Evolutionary conservation across 768 basidiomycete genomes (phyloP), one percentile per base, ranked within the genome.

Genomic region (Tulasnella sp.): DNA sequence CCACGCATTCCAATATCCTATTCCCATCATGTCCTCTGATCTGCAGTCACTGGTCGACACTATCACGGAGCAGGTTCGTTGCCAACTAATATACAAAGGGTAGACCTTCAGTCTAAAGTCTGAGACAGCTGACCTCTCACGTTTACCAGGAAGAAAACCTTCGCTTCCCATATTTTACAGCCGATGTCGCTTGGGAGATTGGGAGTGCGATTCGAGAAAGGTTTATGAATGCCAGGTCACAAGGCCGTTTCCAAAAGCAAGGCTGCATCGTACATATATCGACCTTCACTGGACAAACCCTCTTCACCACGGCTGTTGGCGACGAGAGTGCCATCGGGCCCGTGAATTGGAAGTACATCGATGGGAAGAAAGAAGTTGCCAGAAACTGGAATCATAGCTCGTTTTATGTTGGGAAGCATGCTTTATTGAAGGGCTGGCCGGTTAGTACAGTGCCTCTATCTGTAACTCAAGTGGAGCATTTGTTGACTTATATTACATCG

Each of bases 331-430:
- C 71, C 14, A 62, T 72, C 35, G 73, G 73, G 12, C 75, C 75
- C 11, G 69, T 59, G 7, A 74, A 75, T 62, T 74, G 74, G 75
- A 59, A 71, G 12, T 75, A 67, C 44, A 63, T 75, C 12, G 71
- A 74, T 19, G 75, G 75, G 7, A 75, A 75, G 74, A 75, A 62
- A 62, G 72, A 75, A n/a, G 71, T 75, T 16, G 74, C 73, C 8
- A 72, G 67, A 62, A 36, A 62, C 47, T 66, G 67, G 62, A 72
- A 75, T 44, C 73, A 74, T 39, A 72, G 71, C 59, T 75, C 74
- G 17, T 75, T 66, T 67, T 72, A 47, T 26, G 67, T 73, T 1
- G 75, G 75, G 37, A 29, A 67, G 17, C 67, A 75, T 32, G 65
- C 69, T 1, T 64, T 72, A 36, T n/a, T 64, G 4, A 36, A 39